A percentile compares a stretch with the other conserved stretches of the same genome.
phyloP scores from a whole-genome alignment of 140 eudicot genomes.

The Stevia rebaudiana region DNA sequence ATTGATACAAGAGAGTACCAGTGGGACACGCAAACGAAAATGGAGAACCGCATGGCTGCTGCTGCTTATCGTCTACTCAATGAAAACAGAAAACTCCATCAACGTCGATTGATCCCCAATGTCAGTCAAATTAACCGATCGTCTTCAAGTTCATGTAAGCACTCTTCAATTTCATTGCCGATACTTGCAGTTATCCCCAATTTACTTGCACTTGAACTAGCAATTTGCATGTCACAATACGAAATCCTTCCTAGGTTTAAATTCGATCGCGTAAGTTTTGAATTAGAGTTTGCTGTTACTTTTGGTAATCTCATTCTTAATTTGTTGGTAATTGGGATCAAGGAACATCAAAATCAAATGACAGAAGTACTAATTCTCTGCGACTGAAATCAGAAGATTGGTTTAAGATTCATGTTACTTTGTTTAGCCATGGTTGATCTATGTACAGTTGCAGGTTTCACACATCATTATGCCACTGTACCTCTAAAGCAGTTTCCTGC shows the following conservation, averaged over 20 bases:
- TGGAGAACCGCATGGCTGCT: constrained; percentile 34
- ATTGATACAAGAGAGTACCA: neutral
- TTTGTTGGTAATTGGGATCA: neutral
- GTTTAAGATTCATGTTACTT: neutral
- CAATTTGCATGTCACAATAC: neutral
- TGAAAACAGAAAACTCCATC: constrained; percentile 17
- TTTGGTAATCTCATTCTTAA: neutral
- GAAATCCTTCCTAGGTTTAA: neutral
- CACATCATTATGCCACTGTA: constrained; percentile 9
- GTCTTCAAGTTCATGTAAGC: constrained; percentile 26
- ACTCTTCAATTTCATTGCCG: neutral
- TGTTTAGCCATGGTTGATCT: neutral
- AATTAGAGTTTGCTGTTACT: neutral
- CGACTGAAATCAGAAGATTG: neutral
- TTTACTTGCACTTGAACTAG: constrained; percentile 6
- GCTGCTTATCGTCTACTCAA: constrained; percentile 32
- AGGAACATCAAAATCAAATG: neutral
- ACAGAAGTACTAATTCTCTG: neutral
- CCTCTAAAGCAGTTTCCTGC: constrained; percentile 17
- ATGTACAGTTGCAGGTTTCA: constrained; percentile 30
- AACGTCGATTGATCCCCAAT: constrained; percentile 29
- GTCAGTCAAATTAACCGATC: constrained; percentile 1
- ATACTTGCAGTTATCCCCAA: neutral
- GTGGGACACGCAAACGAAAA: constrained; percentile 19
- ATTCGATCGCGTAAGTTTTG: neutral